phyloP scores from a whole-genome alignment of 1,284 basidiomycete genomes.

The Trichosporon ovoides region DNA sequence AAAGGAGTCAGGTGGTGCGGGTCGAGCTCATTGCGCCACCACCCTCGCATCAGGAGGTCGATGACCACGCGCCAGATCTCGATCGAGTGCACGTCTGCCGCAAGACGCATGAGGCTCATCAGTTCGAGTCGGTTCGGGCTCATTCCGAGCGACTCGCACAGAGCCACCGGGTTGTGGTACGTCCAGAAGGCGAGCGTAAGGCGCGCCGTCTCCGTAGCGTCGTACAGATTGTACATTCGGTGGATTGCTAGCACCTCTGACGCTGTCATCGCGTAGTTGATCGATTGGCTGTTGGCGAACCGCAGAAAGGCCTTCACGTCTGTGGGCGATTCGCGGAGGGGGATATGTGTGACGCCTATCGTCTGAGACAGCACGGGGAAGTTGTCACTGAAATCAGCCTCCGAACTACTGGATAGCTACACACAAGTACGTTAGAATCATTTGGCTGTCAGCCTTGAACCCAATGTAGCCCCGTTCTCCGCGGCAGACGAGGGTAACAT shows the following conservation, averaged over 20 bases:
- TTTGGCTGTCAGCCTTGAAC: not conserved
- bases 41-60: not conserved
- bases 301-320: not conserved
- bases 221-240: not conserved
- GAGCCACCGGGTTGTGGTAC: not conserved
- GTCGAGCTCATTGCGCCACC: not conserved
- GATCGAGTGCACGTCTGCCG: not conserved
- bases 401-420: not conserved
- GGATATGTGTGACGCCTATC: not conserved
- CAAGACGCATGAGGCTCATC: not conserved
- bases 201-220: not conserved
- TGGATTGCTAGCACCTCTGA: not conserved
- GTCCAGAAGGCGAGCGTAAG: not conserved
- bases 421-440: not conserved
- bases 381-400: not conserved
- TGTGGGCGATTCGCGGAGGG: not conserved
- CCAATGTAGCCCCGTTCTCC: not conserved
- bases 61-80: not conserved
- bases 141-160: not conserved
- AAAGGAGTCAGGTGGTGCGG: not conserved
- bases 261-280: not conserved
- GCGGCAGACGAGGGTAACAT: not conserved
- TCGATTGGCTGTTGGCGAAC: not conserved
- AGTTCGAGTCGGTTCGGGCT: not conserved
- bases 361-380: not conserved